Conservation (phyloP, 768 basidiomycete genomes). For the Serendipita sp. region DNA sequence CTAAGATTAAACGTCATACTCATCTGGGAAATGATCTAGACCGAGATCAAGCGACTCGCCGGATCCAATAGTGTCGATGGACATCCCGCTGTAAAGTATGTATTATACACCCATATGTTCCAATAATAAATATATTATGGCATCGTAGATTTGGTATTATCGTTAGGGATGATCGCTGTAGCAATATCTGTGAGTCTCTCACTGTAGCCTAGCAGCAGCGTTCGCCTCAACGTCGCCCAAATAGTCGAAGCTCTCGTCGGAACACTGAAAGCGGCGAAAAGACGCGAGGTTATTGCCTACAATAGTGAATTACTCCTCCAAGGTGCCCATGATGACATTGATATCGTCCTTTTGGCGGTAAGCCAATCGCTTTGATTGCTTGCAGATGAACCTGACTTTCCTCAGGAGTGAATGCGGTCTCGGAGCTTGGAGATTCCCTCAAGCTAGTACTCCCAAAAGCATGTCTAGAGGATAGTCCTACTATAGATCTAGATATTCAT, state of each 20-base stretch:
- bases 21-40: constrained; percentile 5
- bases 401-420: too few relatives aligned
- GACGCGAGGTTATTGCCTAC: constrained; percentile 8
- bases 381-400: too few relatives aligned
- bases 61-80: constrained; percentile 1
- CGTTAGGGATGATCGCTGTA: constrained; percentile 9
- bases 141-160: constrained; percentile 8
- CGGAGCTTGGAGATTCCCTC: too few relatives aligned
- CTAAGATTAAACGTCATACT: not conserved
- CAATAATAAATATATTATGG: not conserved
- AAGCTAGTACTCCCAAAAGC: too few relatives aligned
- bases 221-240: not conserved
- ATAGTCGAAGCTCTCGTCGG: constrained; percentile 10
- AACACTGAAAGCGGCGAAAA: constrained; percentile 10
- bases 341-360: not conserved
- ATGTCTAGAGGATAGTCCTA: too few relatives aligned
- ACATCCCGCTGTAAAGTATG: not conserved
- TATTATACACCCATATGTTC: not conserved
- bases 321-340: constrained; percentile 8
- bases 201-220: not conserved
- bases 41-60: constrained; percentile 10
- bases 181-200: constrained; percentile 9
- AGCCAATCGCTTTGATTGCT: too few relatives aligned
- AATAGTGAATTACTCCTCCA: constrained; percentile 9
- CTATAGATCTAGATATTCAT: too few relatives aligned